Percentiles rank a stretch among this genome's conserved stretches.
phyloP scores from a whole-genome alignment of 306 rosid species.

The Cicer cuneatum region DNA sequence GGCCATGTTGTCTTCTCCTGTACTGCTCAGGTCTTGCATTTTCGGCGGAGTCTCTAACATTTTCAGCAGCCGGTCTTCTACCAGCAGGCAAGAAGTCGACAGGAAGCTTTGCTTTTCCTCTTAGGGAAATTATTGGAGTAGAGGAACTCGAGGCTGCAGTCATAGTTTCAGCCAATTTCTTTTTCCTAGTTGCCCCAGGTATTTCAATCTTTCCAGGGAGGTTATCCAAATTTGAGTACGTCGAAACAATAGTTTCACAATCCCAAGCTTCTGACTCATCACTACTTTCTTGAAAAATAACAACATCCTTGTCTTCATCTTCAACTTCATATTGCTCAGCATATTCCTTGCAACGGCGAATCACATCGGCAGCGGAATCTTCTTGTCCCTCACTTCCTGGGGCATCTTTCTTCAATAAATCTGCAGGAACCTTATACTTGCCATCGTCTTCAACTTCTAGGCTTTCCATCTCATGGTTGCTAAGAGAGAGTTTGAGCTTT shows the following conservation, averaged over 20 bases:
- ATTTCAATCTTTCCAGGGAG: conserved; percentile 84
- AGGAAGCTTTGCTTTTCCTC: conserved; percentile 84
- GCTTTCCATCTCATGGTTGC: conserved; percentile 50
- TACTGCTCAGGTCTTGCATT: conserved; percentile 58
- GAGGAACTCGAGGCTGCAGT: conserved; percentile 59
- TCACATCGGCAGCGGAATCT: conserved; percentile 64
- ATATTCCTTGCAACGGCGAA: conserved; percentile 77
- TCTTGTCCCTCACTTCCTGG: conserved; percentile 52
- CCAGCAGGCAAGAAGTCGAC: conserved; percentile 70
- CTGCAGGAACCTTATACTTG: conserved; percentile 76
- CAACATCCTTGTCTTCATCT: conserved; percentile 54
- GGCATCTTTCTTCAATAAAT: conserved; percentile 54
- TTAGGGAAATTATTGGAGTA: conserved; percentile 64
- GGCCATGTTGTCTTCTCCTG: conserved; percentile 74
- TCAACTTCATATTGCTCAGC: conserved; percentile 78
- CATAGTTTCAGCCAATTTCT: conserved; percentile 74
- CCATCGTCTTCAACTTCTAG: conserved; percentile 56
- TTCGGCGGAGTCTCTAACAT: conserved; percentile 52
- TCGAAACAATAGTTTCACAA: conserved; percentile 88
- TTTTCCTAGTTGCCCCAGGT: conserved; percentile 67
- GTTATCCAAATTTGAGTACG: conserved; percentile 83
- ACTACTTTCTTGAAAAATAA: conserved; percentile 73
- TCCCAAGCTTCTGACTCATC: conserved; percentile 94
- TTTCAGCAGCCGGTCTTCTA: conserved; percentile 60
- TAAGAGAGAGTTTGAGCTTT: conserved; percentile 65